A percentile compares a stretch with the other conserved stretches of the same genome.
These are phyloP conservation scores for Pleurotus djamor DNA, from an alignment of 768 basidiomycete genomes.

Conservation along the genomic window DNA sequence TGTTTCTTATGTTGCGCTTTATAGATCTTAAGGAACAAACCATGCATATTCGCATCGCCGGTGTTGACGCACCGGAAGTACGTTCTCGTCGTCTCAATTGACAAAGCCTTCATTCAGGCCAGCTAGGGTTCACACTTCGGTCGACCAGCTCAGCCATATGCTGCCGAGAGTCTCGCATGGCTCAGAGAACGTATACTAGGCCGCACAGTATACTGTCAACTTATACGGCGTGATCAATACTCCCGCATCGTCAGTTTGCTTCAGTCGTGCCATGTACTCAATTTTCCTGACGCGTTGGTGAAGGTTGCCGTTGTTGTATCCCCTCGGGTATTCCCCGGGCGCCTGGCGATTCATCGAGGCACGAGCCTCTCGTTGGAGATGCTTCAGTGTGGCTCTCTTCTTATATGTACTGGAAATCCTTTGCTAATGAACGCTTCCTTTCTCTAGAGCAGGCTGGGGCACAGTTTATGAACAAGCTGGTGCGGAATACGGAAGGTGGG, in stretches of 20 bases:
- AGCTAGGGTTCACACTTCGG: slow-evolving; percentile 81
- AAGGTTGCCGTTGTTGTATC: slow-evolving; percentile 68
- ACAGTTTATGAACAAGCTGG: slow-evolving; percentile 73
- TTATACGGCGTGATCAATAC: slow-evolving; percentile 82
- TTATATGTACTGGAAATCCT: no score
- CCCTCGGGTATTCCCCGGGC: slow-evolving; percentile 52
- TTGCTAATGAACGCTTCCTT: neutral
- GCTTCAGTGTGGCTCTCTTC: slow-evolving; percentile 45
- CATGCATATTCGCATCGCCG: slow-evolving; percentile 84
- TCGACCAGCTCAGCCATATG: slow-evolving; percentile 70
- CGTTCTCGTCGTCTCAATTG: slow-evolving; percentile 5
- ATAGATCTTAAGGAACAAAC: slow-evolving; percentile 83
- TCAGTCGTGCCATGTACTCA: slow-evolving; percentile 33
- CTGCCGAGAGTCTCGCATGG: slow-evolving; percentile 75
- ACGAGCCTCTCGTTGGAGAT: slow-evolving; percentile 65
- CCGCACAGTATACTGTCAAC: slow-evolving; percentile 65
- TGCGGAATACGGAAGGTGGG: slow-evolving; percentile 74
- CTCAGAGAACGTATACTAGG: slow-evolving; percentile 55
- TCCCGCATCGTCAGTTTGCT: slow-evolving; percentile 62
- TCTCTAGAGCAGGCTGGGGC: slow-evolving; percentile 51
- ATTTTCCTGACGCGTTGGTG: slow-evolving; percentile 75
- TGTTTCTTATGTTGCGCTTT: no score
- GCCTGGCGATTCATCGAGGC: slow-evolving; percentile 32
- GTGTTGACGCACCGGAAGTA: slow-evolving; percentile 93
- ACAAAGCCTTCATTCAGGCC: neutral